Conservation (phyloP, 1,284 basidiomycete species). For the Sphaerobolus stellatus region DNA sequence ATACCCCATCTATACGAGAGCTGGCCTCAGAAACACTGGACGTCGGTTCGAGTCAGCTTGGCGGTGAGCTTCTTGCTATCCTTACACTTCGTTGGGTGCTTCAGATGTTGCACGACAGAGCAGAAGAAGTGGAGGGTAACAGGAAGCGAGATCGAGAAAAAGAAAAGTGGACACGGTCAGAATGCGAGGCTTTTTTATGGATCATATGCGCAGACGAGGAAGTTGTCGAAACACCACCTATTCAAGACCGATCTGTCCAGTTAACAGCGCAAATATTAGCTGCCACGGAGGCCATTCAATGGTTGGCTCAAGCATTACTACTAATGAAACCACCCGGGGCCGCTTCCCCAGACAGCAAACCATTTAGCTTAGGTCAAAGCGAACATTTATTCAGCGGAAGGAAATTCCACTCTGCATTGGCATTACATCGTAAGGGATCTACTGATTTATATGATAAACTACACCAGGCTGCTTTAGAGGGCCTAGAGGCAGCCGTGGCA, state of each 20-base stretch:
- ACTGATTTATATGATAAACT: slow-evolving; percentile 24
- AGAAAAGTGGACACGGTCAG: slow-evolving; percentile 68
- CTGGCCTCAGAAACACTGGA: slow-evolving; percentile 38
- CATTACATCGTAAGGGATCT: neutral
- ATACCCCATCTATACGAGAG: slow-evolving; percentile 45
- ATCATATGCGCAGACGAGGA: slow-evolving; percentile 36
- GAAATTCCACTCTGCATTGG: neutral
- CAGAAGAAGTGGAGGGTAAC: slow-evolving; percentile 35
- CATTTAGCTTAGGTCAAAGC: slow-evolving; percentile 7
- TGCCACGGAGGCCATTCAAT: slow-evolving; percentile 57
- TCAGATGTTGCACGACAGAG: slow-evolving; percentile 47
- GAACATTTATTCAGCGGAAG: slow-evolving; percentile 9
- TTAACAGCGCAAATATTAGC: slow-evolving; percentile 66
- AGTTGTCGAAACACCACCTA: slow-evolving; percentile 26
- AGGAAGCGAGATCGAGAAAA: slow-evolving; percentile 52
- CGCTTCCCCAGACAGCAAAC: slow-evolving; percentile 18
- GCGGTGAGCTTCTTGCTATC: slow-evolving; percentile 42
- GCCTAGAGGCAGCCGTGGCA: slow-evolving; percentile 50
- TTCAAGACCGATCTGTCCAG: slow-evolving; percentile 65
- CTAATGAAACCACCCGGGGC: slow-evolving; percentile 47
- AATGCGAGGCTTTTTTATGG: slow-evolving; percentile 64
- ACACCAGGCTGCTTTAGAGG: slow-evolving; percentile 49
- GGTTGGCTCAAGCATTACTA: slow-evolving; percentile 60
- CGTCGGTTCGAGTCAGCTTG: neutral
- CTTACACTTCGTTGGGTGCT: slow-evolving; percentile 64